These are phyloP conservation scores for Dendrobium chrysotoxum DNA, from an alignment of 106 monocot species.

Conservation along the genomic window DNA sequence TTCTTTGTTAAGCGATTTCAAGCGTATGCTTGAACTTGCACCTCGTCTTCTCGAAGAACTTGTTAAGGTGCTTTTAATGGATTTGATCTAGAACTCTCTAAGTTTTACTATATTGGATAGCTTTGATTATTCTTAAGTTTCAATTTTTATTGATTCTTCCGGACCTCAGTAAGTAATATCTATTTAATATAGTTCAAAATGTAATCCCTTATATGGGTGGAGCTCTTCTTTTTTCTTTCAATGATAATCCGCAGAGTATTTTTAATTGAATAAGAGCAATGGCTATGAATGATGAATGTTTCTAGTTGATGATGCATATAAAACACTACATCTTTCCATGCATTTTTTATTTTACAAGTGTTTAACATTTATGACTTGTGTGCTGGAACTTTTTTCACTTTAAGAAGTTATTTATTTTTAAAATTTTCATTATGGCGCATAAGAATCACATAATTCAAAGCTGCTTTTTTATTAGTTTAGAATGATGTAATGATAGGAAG, in stretches of 20 bases:
- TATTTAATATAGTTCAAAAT: background rate
- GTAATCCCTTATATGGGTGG: background rate
- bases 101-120: background rate
- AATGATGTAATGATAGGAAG: too few relatives aligned
- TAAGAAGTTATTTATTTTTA: too few relatives aligned
- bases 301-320: background rate
- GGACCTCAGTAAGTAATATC: background rate
- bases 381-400: too few relatives aligned
- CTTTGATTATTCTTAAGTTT: background rate
- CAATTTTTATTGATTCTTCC: background rate
- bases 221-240: background rate
- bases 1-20: constrained; percentile 60
- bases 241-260: background rate
- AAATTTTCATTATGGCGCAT: too few relatives aligned
- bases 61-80: constrained; percentile 39
- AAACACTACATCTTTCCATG: background rate
- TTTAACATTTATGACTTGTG: background rate
- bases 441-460: too few relatives aligned
- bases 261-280: background rate
- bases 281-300: background rate
- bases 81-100: background rate
- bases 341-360: background rate
- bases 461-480: too few relatives aligned
- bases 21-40: constrained; percentile 74
- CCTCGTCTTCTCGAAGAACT: constrained; percentile 83